Conservation (phyloP, 2,329 filamentous ascomycete species). For the Coniochaeta hoffmannii region DNA sequence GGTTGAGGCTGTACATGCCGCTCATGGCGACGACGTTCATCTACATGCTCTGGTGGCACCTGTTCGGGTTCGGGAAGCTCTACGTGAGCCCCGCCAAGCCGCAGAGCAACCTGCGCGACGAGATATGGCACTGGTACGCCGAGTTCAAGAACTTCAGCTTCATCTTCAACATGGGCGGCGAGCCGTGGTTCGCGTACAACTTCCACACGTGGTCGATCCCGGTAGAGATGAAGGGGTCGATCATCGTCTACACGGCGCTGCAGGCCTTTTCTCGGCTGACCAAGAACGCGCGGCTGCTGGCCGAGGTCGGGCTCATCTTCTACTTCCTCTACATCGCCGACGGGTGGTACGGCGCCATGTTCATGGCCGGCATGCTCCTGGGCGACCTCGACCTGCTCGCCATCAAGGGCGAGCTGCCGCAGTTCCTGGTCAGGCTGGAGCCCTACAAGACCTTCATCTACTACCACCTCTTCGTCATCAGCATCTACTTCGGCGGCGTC, state of each 20-base stretch:
- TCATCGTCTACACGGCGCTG: conserved; percentile 51
- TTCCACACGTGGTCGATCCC: conserved; percentile 56
- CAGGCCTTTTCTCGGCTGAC: conserved; percentile 50
- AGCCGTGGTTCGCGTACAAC: conserved; percentile 51
- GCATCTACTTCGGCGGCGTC: conserved; percentile 51
- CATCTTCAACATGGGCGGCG: conserved; percentile 46
- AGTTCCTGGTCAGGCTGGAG: conserved; percentile 33
- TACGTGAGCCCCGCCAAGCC: conserved; percentile 28
- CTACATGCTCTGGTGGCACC: conserved; percentile 43
- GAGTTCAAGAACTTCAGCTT: conserved; percentile 63
- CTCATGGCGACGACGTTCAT: conserved; percentile 45
- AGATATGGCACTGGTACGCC: conserved; percentile 37
- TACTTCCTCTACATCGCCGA: conserved; percentile 63
- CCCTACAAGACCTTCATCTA: conserved; percentile 41
- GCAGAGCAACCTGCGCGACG: conserved; percentile 32
- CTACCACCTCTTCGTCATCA: conserved; percentile 40
- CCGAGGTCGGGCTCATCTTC: conserved; percentile 43
- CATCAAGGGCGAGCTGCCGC: conserved; percentile 37
- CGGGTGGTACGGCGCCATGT: conserved; percentile 52
- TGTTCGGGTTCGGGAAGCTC: conserved; percentile 32
- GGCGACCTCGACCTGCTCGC: conserved; percentile 51
- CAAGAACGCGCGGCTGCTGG: conserved; percentile 44
- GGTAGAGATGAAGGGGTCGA: conserved; percentile 53
- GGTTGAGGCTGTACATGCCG: conserved; percentile 36
- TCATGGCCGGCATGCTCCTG: conserved; percentile 51